Percentiles rank a stretch among this genome's conserved stretches.
These are phyloP conservation scores for Komagataella populi DNA, from an alignment of 805 yeast genomes.

Conservation along the genomic window DNA sequence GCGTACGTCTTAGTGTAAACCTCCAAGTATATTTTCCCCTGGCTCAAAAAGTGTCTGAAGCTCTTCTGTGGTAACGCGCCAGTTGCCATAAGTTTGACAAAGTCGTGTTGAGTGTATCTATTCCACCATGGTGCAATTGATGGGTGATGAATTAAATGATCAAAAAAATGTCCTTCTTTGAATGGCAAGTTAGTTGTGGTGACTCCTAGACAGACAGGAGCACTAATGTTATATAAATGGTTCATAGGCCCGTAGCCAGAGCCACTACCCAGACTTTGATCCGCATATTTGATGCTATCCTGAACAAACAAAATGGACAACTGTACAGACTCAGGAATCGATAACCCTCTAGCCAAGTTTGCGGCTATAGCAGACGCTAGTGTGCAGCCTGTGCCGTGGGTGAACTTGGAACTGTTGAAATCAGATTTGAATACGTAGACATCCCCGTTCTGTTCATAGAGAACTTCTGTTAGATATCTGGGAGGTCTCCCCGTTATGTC, in stretches of 20 bases:
- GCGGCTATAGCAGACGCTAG: constrained; percentile 72
- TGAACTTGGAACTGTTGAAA: constrained; percentile 33
- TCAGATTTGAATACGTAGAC: constrained; percentile 32
- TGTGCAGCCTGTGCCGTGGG: constrained; percentile 91
- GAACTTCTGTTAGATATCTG: constrained; percentile 10
- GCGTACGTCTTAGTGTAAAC: constrained; percentile 57
- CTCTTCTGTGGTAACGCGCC: constrained; percentile 32
- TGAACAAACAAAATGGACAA: constrained; percentile 55
- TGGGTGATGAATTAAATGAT: constrained; percentile 43
- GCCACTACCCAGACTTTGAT: constrained; percentile 28
- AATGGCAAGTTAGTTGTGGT: constrained; percentile 10
- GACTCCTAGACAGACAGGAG: constrained; percentile 5
- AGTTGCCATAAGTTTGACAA: constrained; percentile 38
- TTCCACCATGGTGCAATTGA: constrained; percentile 42
- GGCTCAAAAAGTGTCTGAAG: constrained; percentile 33
- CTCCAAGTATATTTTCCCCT: constrained; percentile 60
- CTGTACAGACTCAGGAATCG: constrained; percentile 34
- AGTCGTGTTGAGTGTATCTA: constrained; percentile 44
- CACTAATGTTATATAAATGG: constrained; percentile 32
- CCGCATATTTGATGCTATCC: constrained; percentile 38
- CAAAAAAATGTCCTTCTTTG: constrained; percentile 25
- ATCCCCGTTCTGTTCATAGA: constrained; percentile 17
- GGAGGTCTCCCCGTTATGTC: constrained; percentile 6
- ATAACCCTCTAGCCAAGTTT: constrained; percentile 44
- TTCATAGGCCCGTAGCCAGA: constrained; percentile 49